Evolutionary conservation across 2,329 filamentous ascomycete species (phyloP).

Genomic region (Paraphoma chrysanthemicola): DNA sequence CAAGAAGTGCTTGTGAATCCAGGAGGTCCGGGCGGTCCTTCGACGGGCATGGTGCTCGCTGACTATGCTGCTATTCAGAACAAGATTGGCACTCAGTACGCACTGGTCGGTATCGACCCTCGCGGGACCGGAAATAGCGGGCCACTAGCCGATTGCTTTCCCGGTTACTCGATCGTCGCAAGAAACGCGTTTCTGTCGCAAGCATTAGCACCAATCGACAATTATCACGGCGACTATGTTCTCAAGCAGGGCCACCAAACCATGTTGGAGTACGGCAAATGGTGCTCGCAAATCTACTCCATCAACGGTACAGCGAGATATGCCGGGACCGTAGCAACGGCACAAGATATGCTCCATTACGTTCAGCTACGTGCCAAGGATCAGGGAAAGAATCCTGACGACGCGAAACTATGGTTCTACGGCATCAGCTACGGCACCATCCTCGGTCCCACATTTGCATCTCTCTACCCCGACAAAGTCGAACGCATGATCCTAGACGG

Average conservation of each 20-base stretch:
- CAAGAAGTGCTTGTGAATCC: conserved; percentile 27
- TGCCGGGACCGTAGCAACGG: conserved; percentile 37
- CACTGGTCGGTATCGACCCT: conserved; percentile 44
- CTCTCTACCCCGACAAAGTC: conserved; percentile 54
- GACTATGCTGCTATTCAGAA: background rate
- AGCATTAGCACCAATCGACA: conserved; percentile 3
- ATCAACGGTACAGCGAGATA: conserved; percentile 34
- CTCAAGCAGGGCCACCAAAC: conserved; percentile 17
- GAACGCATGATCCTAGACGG: conserved; percentile 53
- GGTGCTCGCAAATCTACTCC: conserved; percentile 20
- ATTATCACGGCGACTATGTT: conserved; percentile 7
- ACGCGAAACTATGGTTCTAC: conserved; percentile 48
- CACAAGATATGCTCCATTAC: conserved; percentile 40
- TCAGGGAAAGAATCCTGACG: conserved; percentile 20
- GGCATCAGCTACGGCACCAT: conserved; percentile 55
- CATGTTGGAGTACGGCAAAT: conserved; percentile 21
- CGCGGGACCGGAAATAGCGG: conserved; percentile 32
- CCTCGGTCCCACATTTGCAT: conserved; percentile 55
- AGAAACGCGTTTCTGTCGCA: conserved; percentile 9
- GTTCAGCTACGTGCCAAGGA: conserved; percentile 25
- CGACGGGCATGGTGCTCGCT: conserved; percentile 20
- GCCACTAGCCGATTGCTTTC: conserved; percentile 15
- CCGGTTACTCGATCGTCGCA: background rate
- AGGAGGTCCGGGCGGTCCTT: conserved; percentile 41
- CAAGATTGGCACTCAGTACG: conserved; percentile 30